phyloP scores from a whole-genome alignment of 768 basidiomycete species.

The Hortiboletus flavorubellus region DNA sequence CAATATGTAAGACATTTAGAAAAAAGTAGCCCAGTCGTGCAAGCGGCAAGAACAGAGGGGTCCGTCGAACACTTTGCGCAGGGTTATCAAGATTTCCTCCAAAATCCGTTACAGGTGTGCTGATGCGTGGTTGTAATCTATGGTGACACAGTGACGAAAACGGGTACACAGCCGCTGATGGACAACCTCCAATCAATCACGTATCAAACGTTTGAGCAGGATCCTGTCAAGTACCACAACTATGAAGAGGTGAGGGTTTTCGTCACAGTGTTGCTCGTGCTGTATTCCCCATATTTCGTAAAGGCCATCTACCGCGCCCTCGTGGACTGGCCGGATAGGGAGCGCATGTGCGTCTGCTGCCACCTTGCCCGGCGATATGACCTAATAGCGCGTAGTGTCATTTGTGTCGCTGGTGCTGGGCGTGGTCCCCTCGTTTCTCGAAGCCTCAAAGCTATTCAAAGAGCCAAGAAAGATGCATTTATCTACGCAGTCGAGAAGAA shows the following conservation, averaged over 20 bases:
- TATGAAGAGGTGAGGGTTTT: constrained; percentile 77
- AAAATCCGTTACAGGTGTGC: constrained; percentile 86
- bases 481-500: constrained; percentile 97
- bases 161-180: constrained; percentile 75
- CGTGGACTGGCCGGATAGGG: constrained; percentile 58
- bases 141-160: constrained; percentile 7
- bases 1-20: constrained; percentile 88
- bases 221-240: constrained; percentile 92
- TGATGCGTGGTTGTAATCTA: neutral
- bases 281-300: constrained; percentile 9
- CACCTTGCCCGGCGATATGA: constrained; percentile 12
- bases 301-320: constrained; percentile 83
- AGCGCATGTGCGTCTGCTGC: constrained; percentile 55
- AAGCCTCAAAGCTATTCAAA: constrained; percentile 70
- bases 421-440: constrained; percentile 90
- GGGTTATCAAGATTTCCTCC: constrained; percentile 93
- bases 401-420: constrained; percentile 94
- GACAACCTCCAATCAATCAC: constrained; percentile 94
- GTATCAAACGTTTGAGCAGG: constrained; percentile 97
- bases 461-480: constrained; percentile 56
- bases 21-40: constrained; percentile 65
- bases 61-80: constrained; percentile 88
- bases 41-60: constrained; percentile 60
- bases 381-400: constrained; percentile 47
- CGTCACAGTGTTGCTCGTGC: constrained; percentile 8